Evolutionary conservation across 2,329 filamentous ascomycete species (phyloP), one percentile per base, ranked within the genome.

Genomic region (Alternaria gansuensis): DNA sequence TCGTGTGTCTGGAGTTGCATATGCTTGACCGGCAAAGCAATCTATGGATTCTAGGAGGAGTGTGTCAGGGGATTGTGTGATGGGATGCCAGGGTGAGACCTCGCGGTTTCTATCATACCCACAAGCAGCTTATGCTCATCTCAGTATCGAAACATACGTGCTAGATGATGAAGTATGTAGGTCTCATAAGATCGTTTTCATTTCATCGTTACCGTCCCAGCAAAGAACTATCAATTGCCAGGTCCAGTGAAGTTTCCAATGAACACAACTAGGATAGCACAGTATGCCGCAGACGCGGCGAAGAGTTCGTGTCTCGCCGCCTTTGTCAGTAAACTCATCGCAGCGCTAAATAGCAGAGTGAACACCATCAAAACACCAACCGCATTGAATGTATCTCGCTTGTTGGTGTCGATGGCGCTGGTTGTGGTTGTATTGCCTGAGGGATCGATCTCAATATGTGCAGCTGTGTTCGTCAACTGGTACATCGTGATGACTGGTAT

Each of bases 301-400:
- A 79, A 79, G 2, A 78, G 52, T 51, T 78, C 76, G 51, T 78
- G 75, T 24, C 76, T 62, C 11, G 70, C 68, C 0, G 77, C 77
- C 40, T 71, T 75, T 0, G 76, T 79, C 33, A 79, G 43, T 7
- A 78, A 29, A 54, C 69, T 71, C 75, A 79, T 78, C 1, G 76
- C 75, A 2, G 75, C 75, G 23, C 69, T 73, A 40, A 78, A 77
- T 0, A 78, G 51, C 5, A 78, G 59, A 2, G 79, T 80, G 44
- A 81, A 81, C 0, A 80, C 77, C 5, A 80, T 76, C 11, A 81
- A 49, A 0, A 81, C 76, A 3, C 77, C 78, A 2, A 81, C 77
- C 0, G 78, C 77, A 49, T 77, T 75, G 33, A 80, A 73, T 0
- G 78, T 78, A 13, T 75, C 66, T 8, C 65, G 60, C 7, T 41